Evolutionary conservation across 129 eudicot genomes (phyloP).

Genomic region (Arctium minus): DNA sequence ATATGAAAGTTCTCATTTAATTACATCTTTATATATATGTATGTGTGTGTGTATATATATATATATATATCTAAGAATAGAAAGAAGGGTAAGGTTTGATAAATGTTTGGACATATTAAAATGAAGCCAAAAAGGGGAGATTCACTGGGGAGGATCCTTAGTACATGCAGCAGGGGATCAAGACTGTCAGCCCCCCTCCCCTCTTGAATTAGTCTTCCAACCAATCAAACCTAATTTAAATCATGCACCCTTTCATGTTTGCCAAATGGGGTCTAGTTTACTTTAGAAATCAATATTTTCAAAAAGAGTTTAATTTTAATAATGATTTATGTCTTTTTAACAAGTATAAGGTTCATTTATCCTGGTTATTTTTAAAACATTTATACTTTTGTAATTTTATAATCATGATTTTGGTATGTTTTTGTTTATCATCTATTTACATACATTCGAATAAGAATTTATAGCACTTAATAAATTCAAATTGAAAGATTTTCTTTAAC

Average conservation of each 20-base stretch:
- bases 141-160: constrained; percentile 30
- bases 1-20: too few species aligned
- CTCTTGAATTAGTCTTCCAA: constrained; percentile 32
- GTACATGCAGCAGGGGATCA: constrained; percentile 29
- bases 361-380: background rate
- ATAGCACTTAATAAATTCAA: too few species aligned
- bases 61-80: constrained; percentile 1
- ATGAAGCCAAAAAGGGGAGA: constrained; percentile 35
- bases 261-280: too few species aligned
- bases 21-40: too few species aligned
- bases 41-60: too few species aligned
- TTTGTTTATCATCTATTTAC: too few species aligned
- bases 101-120: constrained; percentile 16
- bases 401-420: background rate
- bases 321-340: too few species aligned
- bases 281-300: too few species aligned
- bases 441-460: too few species aligned
- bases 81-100: constrained; percentile 10
- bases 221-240: constrained; percentile 3
- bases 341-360: background rate
- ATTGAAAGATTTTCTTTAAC: background rate
- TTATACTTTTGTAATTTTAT: background rate
- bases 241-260: too few species aligned
- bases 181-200: constrained; percentile 21
- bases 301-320: too few species aligned